A percentile compares a stretch with the other conserved stretches of the same genome.
phyloP scores from a whole-genome alignment of 2,329 filamentous ascomycete species.

The Fusarium sp. region DNA sequence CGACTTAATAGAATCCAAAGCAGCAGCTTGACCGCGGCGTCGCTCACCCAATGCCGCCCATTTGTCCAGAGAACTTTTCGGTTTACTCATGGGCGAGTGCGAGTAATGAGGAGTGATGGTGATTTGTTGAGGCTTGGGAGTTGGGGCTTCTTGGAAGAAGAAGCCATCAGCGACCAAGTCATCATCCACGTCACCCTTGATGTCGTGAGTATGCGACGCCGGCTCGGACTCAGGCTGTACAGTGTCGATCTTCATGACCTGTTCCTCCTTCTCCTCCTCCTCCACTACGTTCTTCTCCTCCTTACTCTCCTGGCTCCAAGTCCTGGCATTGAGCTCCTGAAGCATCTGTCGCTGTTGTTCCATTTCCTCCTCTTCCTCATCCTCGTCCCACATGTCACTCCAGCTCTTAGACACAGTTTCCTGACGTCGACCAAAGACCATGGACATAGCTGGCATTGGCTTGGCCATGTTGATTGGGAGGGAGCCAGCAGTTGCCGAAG shows the following conservation, averaged over 20 bases:
- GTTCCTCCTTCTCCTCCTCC: constrained; percentile 32
- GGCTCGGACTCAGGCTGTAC: constrained; percentile 27
- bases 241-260: constrained; percentile 34
- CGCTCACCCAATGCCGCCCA: constrained; percentile 90
- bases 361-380: constrained; percentile 76
- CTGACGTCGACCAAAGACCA: constrained; percentile 81
- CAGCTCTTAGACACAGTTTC: constrained; percentile 95
- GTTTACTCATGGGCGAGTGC: constrained; percentile 74
- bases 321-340: constrained; percentile 76
- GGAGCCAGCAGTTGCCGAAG: constrained; percentile 72
- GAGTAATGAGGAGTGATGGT: constrained; percentile 65
- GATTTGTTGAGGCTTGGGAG: constrained; percentile 49
- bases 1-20: constrained; percentile 61
- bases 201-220: constrained; percentile 44
- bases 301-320: constrained; percentile 81
- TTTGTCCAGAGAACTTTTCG: constrained; percentile 74
- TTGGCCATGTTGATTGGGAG: constrained; percentile 84
- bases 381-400: constrained; percentile 98
- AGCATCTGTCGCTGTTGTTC: constrained; percentile 62
- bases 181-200: constrained; percentile 66
- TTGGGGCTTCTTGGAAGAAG: constrained; percentile 75
- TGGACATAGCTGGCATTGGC: constrained; percentile 78
- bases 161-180: constrained; percentile 76
- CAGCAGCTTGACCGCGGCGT: constrained; percentile 70
- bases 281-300: constrained; percentile 37